Conservation (phyloP, 225 moss, liverwort and hornwort species). For the Asterella californica region DNA sequence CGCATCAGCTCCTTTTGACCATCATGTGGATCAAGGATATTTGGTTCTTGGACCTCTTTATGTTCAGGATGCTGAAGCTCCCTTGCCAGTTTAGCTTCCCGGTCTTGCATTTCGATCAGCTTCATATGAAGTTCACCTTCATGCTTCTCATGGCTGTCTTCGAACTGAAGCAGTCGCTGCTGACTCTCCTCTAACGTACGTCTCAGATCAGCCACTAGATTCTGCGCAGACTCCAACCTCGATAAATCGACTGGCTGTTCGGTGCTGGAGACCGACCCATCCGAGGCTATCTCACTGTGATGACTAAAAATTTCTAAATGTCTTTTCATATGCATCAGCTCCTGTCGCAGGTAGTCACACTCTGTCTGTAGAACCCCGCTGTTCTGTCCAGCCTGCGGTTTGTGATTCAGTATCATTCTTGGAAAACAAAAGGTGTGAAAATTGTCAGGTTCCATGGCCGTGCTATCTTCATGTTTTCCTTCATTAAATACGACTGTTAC, state of each 20-base stretch:
- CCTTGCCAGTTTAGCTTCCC: not conserved
- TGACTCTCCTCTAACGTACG: conserved; percentile 8
- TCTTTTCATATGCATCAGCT: conserved; percentile 21
- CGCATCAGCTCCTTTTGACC: not conserved
- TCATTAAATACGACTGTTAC: not conserved
- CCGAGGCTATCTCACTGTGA: not conserved
- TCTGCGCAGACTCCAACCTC: conserved; percentile 1
- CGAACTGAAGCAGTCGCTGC: not conserved
- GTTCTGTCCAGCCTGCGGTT: not conserved
- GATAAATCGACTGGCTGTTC: not conserved
- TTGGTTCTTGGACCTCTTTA: not conserved
- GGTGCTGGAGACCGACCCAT: not conserved
- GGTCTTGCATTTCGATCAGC: conserved; percentile 16
- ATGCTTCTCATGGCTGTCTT: conserved; percentile 14
- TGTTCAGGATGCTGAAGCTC: conserved; percentile 3
- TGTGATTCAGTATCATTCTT: not conserved
- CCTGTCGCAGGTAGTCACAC: conserved; percentile 16
- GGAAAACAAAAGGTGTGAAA: not conserved
- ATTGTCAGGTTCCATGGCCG: not conserved
- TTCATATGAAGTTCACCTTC: conserved; percentile 17
- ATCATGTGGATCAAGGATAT: not conserved
- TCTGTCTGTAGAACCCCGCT: conserved; percentile 5
- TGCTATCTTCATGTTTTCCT: too few species aligned
- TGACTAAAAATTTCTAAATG: conserved; percentile 26
- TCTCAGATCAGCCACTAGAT: not conserved